Base-by-base conservation (phyloP, 1,139 yeast genomes). In the Protomyces macrosporus region DNA sequence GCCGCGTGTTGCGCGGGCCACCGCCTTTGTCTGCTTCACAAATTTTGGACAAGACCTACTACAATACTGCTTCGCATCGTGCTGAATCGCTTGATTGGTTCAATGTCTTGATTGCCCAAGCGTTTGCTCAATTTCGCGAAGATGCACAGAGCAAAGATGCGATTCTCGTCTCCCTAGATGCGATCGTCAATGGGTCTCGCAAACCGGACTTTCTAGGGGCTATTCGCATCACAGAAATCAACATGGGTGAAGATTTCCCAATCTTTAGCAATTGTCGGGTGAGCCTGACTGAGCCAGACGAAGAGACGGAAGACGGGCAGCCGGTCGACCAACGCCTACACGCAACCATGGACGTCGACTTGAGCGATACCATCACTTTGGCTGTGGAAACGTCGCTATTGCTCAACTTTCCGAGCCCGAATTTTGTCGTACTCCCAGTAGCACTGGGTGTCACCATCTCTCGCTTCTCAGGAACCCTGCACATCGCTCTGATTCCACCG, bases 41-140 rank as follows among this genome's bases (percentile, higher is more conserved):
- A 10, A 88, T 91, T 36, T 77, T 93, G 60, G 97, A 91, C 69
- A 91, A 90, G 72, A 90, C 97, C 0, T 90, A 90, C 72, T 95
- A 95, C 74, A 90, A 93, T 72, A 97, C 93, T 1, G 84, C 86
- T 53, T 85, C 85, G 33, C 98, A 95, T 73, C 79, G 86, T 2
- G 83, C 97, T 0, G 99, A 93, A 76, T 87, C 97, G 0, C 77
- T 93, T 64, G 98, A 93, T 74, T 93, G 99, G 98, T 90, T 93
- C 73, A 93, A 93, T 71, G 98, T 93, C 0, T 78, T 93, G 56
- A 82, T 93, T 32, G 98, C 97, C 0, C 98, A 95, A 73, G 86
- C 91, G 4, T 86, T 93, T 33, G 84, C 90, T 32, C 96, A 91
- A 70, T 81, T 90, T 66, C 81, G 99, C 66, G 82, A 85, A 30